Percentiles rank a stretch among this genome's conserved stretches.
Conservation (phyloP, 2,329 filamentous ascomycete genomes). For the Boeremia exigua region DNA sequence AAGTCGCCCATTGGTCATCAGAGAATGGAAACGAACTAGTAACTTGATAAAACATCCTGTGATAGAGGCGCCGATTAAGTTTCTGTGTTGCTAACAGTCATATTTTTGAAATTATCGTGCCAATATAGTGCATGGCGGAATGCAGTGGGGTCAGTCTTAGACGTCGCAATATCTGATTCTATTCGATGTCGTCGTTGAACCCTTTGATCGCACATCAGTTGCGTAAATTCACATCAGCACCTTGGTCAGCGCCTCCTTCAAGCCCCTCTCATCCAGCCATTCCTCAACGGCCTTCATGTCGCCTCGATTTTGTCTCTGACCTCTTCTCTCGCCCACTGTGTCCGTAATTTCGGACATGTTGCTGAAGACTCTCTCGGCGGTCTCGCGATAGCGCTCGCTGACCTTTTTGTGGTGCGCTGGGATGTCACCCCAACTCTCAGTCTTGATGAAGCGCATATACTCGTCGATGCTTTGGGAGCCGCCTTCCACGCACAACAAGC, state of each 20-base stretch:
- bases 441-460: constrained; percentile 70
- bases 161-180: too few species aligned
- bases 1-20: too few species aligned
- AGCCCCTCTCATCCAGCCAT: constrained; percentile 55
- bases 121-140: too few species aligned
- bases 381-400: constrained; percentile 61
- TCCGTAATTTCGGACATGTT: constrained; percentile 67
- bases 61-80: too few species aligned
- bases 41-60: too few species aligned
- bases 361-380: constrained; percentile 52
- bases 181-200: too few species aligned
- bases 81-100: too few species aligned
- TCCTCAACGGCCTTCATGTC: constrained; percentile 62
- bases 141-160: too few species aligned
- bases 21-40: too few species aligned
- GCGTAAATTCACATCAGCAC: constrained; percentile 41
- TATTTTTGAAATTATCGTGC: too few species aligned
- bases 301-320: constrained; percentile 57
- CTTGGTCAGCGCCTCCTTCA: constrained; percentile 55
- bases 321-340: constrained; percentile 55
- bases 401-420: constrained; percentile 68
- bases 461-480: constrained; percentile 57
- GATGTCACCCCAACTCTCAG: constrained; percentile 68
- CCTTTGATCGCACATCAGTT: background rate
- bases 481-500: constrained; percentile 61